phyloP scores from a whole-genome alignment of 2,329 filamentous ascomycete genomes.

The Diaporthe caulivora region DNA sequence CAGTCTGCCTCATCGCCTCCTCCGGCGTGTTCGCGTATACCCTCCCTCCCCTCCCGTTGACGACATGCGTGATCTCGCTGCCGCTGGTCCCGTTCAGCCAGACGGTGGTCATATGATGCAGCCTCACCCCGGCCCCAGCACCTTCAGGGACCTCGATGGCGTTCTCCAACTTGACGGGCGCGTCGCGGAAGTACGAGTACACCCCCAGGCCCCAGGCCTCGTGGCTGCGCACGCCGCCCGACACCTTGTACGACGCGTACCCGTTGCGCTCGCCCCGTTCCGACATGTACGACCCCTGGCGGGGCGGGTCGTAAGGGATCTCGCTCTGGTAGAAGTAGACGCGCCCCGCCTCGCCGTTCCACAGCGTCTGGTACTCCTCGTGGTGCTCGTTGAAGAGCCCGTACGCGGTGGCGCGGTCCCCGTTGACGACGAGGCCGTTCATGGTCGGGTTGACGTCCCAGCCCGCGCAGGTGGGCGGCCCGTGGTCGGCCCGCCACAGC shows the following conservation, averaged over 20 bases:
- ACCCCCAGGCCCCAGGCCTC: conserved; percentile 51
- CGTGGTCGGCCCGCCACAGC: conserved; percentile 51
- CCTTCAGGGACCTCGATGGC: conserved; percentile 47
- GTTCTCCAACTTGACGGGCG: conserved; percentile 49
- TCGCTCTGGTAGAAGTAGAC: conserved; percentile 52
- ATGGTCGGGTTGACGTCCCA: conserved; percentile 49
- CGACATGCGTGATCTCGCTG: conserved; percentile 49
- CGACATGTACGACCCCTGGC: conserved; percentile 47
- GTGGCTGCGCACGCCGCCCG: conserved; percentile 45
- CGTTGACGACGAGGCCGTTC: conserved; percentile 49
- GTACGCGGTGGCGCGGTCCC: conserved; percentile 48
- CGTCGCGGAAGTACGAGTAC: conserved; percentile 51
- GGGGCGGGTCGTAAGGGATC: conserved; percentile 50
- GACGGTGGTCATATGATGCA: conserved; percentile 49
- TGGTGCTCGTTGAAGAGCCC: conserved; percentile 52
- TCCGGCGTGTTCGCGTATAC: conserved; percentile 48
- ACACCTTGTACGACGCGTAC: conserved; percentile 50
- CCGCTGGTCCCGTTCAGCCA: conserved; percentile 48
- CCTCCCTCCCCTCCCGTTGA: conserved; percentile 46
- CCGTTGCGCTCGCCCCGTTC: conserved; percentile 45
- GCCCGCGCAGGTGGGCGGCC: conserved; percentile 42
- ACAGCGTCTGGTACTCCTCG: conserved; percentile 50
- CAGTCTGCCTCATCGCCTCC: conserved; percentile 49
- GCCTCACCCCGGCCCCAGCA: conserved; percentile 41
- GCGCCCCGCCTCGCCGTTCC: conserved; percentile 48